These are phyloP conservation scores for Aspergillus campestris DNA, from an alignment of 495 filamentous ascomycete species.

Conservation along the genomic window DNA sequence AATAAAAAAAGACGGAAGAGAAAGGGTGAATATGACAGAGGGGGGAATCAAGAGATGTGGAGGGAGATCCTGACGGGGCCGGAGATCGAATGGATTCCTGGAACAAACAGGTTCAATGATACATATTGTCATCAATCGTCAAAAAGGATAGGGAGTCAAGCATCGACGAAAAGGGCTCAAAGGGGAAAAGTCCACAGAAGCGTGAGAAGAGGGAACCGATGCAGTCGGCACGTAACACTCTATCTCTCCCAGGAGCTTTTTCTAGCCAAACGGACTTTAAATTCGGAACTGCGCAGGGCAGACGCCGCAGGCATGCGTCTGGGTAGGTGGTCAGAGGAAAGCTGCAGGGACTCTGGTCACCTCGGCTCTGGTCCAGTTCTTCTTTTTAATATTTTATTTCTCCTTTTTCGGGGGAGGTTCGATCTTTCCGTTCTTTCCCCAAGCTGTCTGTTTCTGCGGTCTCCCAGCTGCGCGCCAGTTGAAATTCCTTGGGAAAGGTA, in stretches of 20 bases:
- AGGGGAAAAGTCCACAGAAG: slow-evolving; percentile 1
- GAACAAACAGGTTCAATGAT: slow-evolving; percentile 15
- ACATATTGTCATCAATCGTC: slow-evolving; percentile 13
- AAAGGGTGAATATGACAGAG: slow-evolving; percentile 10
- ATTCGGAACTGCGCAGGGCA: slow-evolving; percentile 32
- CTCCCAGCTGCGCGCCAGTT: no score
- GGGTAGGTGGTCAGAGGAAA: slow-evolving; percentile 23
- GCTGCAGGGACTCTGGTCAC: slow-evolving; percentile 29
- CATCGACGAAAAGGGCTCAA: slow-evolving; percentile 2
- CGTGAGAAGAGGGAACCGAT: slow-evolving; percentile 3
- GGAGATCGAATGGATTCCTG: slow-evolving; percentile 13
- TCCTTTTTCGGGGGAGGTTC: no score
- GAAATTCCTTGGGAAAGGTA: no score
- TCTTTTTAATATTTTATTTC: slow-evolving; percentile 1
- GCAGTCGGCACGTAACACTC: slow-evolving; percentile 13
- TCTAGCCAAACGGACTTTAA: slow-evolving; percentile 27
- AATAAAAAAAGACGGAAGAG: slow-evolving; percentile 14
- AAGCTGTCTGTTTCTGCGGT: no score
- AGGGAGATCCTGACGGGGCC: slow-evolving; percentile 9
- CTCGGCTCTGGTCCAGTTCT: neutral
- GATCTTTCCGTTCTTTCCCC: no score
- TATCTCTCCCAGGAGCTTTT: slow-evolving; percentile 14
- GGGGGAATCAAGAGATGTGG: slow-evolving; percentile 7
- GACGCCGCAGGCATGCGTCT: slow-evolving; percentile 12
- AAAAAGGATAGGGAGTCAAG: slow-evolving; percentile 1